phyloP scores from a whole-genome alignment of 495 filamentous ascomycete species.

The Darksidea phi region DNA sequence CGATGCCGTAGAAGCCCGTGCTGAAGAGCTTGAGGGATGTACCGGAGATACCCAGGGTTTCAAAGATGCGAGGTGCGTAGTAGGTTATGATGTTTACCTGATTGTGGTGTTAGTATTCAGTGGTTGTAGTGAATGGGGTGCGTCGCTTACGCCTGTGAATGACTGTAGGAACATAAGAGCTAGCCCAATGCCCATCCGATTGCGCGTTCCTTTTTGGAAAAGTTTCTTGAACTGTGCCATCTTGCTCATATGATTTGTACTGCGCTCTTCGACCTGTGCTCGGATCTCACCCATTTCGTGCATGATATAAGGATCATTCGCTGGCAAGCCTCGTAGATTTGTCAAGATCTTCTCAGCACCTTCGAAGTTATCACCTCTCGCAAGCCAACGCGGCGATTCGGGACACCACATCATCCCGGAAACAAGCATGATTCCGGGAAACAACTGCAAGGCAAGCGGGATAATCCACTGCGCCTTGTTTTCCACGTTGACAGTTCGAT shows the following conservation, averaged over 20 bases:
- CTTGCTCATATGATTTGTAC: conserved; percentile 2
- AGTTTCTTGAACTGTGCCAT: conserved; percentile 8
- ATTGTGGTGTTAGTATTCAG: conserved; percentile 39
- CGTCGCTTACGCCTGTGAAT: conserved; percentile 31
- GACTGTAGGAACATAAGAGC: conserved; percentile 34
- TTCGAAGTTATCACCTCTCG: conserved; percentile 52
- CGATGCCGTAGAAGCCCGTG: conserved; percentile 64
- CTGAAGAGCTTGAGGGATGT: conserved; percentile 56
- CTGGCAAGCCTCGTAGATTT: conserved; percentile 59
- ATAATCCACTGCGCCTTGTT: conserved; percentile 51
- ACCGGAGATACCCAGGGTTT: conserved; percentile 55
- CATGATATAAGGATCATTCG: conserved; percentile 58
- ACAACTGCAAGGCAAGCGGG: conserved; percentile 58
- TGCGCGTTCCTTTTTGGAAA: conserved; percentile 11
- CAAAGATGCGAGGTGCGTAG: conserved; percentile 67
- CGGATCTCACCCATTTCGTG: not conserved
- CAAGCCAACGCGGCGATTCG: conserved; percentile 67
- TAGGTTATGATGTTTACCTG: conserved; percentile 56
- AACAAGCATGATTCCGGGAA: conserved; percentile 54
- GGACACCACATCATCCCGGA: conserved; percentile 52
- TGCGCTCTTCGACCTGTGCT: conserved; percentile 5
- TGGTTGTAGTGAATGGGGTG: no score
- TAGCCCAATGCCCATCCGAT: conserved; percentile 10
- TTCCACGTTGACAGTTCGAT: conserved; percentile 42
- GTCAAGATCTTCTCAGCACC: conserved; percentile 57